Evolutionary conservation across 495 filamentous ascomycete species (phyloP).

Genomic region (Aspergillus hancockii): DNA sequence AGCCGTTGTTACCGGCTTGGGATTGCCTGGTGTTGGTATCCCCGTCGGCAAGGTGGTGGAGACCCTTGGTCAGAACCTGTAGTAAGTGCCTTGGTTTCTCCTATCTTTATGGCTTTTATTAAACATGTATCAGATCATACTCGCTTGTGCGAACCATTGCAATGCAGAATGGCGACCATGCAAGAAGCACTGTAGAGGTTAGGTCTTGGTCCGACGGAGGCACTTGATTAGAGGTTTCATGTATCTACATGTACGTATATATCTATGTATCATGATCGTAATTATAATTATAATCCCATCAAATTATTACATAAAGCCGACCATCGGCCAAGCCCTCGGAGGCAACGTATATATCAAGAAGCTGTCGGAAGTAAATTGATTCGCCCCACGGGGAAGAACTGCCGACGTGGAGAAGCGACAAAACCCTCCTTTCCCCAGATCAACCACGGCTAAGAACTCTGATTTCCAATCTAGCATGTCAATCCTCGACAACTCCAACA

Average conservation of each 20-base stretch:
- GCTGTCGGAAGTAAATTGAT: slow-evolving; percentile 9
- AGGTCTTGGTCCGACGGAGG: background rate
- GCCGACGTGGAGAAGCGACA: slow-evolving; percentile 12
- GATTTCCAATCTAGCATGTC: background rate
- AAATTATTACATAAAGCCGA: background rate
- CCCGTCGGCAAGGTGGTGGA: slow-evolving; percentile 10
- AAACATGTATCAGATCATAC: background rate
- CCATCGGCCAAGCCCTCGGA: background rate
- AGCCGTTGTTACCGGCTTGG: slow-evolving; percentile 19
- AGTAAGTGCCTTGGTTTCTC: slow-evolving; percentile 3
- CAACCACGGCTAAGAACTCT: background rate
- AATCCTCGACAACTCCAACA: background rate
- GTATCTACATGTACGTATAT: background rate
- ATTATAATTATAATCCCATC: background rate
- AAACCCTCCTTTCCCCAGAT: background rate
- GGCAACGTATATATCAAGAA: background rate
- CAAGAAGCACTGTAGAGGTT: background rate
- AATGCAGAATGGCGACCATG: background rate
- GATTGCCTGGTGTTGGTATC: slow-evolving; percentile 7
- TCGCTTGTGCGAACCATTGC: background rate
- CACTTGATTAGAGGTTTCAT: background rate
- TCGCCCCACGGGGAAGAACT: slow-evolving; percentile 16
- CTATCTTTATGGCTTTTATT: background rate
- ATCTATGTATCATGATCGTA: background rate
- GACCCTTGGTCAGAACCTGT: slow-evolving; percentile 1